Conservation (phyloP, 2,329 filamentous ascomycete genomes). For the Plectosphaerella sp. region DNA sequence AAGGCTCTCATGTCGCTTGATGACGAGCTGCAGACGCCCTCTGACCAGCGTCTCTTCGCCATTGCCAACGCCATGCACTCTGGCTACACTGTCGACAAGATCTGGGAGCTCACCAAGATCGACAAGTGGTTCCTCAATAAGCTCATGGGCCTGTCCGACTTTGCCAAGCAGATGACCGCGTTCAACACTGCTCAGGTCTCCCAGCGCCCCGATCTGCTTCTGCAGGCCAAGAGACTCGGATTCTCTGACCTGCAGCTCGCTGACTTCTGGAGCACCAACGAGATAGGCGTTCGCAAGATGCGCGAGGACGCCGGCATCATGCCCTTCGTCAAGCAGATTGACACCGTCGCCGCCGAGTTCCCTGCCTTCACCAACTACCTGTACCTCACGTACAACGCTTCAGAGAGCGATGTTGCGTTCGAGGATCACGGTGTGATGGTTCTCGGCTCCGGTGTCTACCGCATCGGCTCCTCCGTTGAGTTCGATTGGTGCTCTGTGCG, state of each 20-base stretch:
- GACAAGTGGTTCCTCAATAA: constrained; percentile 97
- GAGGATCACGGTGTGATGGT: constrained; percentile 94
- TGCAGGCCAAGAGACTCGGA: constrained; percentile 86
- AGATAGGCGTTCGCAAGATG: constrained; percentile 79
- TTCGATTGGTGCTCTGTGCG: constrained; percentile 99
- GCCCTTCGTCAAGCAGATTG: constrained; percentile 95
- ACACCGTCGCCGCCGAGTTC: constrained; percentile 97
- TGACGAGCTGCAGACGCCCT: constrained; percentile 92
- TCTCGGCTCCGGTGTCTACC: constrained; percentile 90
- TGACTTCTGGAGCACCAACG: constrained; percentile 91
- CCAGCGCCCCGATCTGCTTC: constrained; percentile 61
- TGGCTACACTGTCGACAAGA: constrained; percentile 92
- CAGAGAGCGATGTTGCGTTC: constrained; percentile 78
- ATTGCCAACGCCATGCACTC: constrained; percentile 96
- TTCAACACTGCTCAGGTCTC: constrained; percentile 63
- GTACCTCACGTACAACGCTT: constrained; percentile 92
- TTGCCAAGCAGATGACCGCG: constrained; percentile 71
- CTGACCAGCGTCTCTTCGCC: constrained; percentile 93
- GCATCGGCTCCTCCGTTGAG: constrained; percentile 95
- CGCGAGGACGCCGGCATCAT: constrained; percentile 82
- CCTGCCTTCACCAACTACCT: constrained; percentile 93
- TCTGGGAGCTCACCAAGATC: constrained; percentile 97
- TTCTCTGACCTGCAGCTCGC: constrained; percentile 93
- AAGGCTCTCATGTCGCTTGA: constrained; percentile 92
- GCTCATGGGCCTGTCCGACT: constrained; percentile 86